phyloP scores from a whole-genome alignment of 2,329 filamentous ascomycete species.

The Fonsecaea monophora region DNA sequence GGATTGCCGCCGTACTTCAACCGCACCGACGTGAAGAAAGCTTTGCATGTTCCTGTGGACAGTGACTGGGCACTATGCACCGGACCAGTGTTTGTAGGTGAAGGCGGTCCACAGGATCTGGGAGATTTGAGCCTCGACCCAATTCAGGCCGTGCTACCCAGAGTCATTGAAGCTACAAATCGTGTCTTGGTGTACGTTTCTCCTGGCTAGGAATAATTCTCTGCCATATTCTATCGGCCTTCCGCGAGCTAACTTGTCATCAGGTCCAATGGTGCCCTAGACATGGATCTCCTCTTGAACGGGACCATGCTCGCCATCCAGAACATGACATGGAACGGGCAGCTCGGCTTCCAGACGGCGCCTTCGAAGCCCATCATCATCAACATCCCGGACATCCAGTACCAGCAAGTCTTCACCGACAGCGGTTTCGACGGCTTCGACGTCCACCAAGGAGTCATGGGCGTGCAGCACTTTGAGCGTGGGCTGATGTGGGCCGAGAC shows the following conservation, averaged over 20 bases:
- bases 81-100: slow-evolving; percentile 30
- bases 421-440: slow-evolving; percentile 27
- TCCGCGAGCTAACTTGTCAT: neutral
- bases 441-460: slow-evolving; percentile 40
- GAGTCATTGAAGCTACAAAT: slow-evolving; percentile 35
- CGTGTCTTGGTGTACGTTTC: slow-evolving; percentile 33
- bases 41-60: slow-evolving; percentile 66
- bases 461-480: slow-evolving; percentile 47
- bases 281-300: slow-evolving; percentile 32
- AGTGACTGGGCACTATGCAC: slow-evolving; percentile 31
- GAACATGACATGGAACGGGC: slow-evolving; percentile 38
- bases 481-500: slow-evolving; percentile 50
- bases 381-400: slow-evolving; percentile 30
- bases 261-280: slow-evolving; percentile 34
- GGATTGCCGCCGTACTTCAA: slow-evolving; percentile 72
- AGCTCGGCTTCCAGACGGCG: slow-evolving; percentile 28
- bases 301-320: slow-evolving; percentile 35
- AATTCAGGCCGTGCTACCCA: slow-evolving; percentile 29
- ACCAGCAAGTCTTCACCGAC: slow-evolving; percentile 28
- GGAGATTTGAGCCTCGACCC: slow-evolving; percentile 31
- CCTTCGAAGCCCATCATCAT: slow-evolving; percentile 33
- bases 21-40: slow-evolving; percentile 70
- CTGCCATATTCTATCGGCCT: neutral
- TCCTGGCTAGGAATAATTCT: neutral
- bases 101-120: slow-evolving; percentile 30